phyloP scores from a whole-genome alignment of 148 eudicot species.

The Gaultheria prostrata region DNA sequence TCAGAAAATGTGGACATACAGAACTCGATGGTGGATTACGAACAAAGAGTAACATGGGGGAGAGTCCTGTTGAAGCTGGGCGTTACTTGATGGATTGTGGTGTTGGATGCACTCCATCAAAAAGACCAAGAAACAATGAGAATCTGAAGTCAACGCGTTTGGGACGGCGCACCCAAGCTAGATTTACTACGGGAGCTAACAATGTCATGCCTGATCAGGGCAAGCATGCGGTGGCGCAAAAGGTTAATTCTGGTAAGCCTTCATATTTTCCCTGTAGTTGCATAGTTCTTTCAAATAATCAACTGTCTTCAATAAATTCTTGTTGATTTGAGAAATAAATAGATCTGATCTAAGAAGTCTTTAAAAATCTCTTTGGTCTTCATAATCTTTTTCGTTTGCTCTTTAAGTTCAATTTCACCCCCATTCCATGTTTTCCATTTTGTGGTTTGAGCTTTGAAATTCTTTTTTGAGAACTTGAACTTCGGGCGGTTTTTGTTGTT shows the following conservation, averaged over 20 bases:
- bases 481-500: background rate
- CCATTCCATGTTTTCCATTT: too few relatives aligned
- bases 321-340: background rate
- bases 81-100: constrained; percentile 22
- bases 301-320: background rate
- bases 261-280: background rate
- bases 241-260: constrained; percentile 7
- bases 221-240: too few relatives aligned
- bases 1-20: constrained; percentile 35
- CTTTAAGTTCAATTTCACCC: background rate
- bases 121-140: constrained; percentile 23
- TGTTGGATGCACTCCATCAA: constrained; percentile 10
- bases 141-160: background rate
- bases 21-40: constrained; percentile 12
- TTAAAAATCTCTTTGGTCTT: background rate
- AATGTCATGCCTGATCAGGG: too few relatives aligned
- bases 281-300: background rate
- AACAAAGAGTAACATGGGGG: constrained; percentile 16
- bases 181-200: background rate
- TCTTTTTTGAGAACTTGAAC: background rate
- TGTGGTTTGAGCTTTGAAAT: too few relatives aligned
- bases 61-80: constrained; percentile 21
- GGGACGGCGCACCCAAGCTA: background rate
- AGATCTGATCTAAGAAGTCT: background rate
- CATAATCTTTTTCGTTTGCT: background rate